A percentile compares a stretch with the other conserved stretches of the same genome.
Conservation (phyloP, 441 rosid genomes). For the Populus hybrid region DNA sequence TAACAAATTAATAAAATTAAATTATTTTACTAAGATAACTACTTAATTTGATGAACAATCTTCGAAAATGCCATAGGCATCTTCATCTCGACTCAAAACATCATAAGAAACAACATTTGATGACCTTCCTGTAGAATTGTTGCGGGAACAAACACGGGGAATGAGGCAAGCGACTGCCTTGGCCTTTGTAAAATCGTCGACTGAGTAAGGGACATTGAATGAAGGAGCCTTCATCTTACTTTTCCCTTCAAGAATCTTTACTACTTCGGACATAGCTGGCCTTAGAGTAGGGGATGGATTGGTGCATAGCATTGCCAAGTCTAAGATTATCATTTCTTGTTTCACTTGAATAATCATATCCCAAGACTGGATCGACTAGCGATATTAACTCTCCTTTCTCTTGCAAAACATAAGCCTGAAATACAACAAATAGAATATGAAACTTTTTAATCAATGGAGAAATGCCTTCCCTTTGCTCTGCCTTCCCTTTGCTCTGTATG, state of each 20-base stretch:
- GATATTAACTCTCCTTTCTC: conserved; percentile 69
- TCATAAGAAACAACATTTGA: background rate
- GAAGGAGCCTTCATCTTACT: conserved; percentile 14
- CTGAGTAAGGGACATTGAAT: conserved; percentile 13
- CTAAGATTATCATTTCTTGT: conserved; percentile 72
- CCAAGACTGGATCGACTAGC: conserved; percentile 62
- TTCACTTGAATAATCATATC: conserved; percentile 47
- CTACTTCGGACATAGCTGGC: conserved; percentile 86
- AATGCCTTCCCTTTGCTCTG: background rate
- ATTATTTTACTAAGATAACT: background rate
- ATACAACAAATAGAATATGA: background rate
- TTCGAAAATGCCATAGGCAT: conserved; percentile 1
- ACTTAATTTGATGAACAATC: conserved; percentile 7
- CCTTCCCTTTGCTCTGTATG: background rate
- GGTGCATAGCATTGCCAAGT: conserved; percentile 75
- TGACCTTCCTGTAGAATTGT: background rate
- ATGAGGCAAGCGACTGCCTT: conserved; percentile 6
- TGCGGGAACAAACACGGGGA: background rate
- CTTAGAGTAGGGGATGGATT: conserved; percentile 81
- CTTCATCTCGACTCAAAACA: conserved; percentile 9
- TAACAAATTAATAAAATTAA: too few relatives aligned
- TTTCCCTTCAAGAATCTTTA: conserved; percentile 73
- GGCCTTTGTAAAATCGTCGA: conserved; percentile 10
- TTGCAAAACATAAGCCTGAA: conserved; percentile 80
- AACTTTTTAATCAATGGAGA: too few relatives aligned